A percentile compares a stretch with the other conserved stretches of the same genome.
These are phyloP conservation scores for Neocatenulostroma microsporum DNA, from an alignment of 2,329 filamentous ascomycete species.

Conservation along the genomic window DNA sequence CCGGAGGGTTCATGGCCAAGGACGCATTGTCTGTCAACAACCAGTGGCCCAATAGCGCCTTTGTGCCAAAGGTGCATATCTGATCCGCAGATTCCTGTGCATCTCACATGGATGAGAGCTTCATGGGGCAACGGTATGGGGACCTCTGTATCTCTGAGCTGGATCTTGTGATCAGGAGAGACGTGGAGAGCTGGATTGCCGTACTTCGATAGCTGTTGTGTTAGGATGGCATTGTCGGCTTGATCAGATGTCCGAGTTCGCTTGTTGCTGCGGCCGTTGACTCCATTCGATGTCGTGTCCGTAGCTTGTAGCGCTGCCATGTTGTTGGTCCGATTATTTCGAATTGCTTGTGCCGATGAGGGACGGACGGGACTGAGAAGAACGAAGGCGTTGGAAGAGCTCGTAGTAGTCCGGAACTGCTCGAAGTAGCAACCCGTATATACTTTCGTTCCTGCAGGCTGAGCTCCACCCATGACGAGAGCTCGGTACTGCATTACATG, in stretches of 20 bases:
- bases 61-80: conserved; percentile 59
- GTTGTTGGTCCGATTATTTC: too few relatives aligned
- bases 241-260: neutral
- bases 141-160: conserved; percentile 4
- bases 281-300: too few relatives aligned
- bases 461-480: too few relatives aligned
- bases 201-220: conserved; percentile 4
- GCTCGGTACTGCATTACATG: too few relatives aligned
- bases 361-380: too few relatives aligned
- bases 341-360: too few relatives aligned
- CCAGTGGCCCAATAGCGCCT: conserved; percentile 52
- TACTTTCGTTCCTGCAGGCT: too few relatives aligned
- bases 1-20: conserved; percentile 63
- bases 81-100: conserved; percentile 36
- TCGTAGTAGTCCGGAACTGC: too few relatives aligned
- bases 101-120: conserved; percentile 14
- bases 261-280: neutral
- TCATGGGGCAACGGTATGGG: conserved; percentile 6
- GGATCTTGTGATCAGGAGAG: conserved; percentile 10
- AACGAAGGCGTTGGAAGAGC: too few relatives aligned
- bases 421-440: too few relatives aligned
- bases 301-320: too few relatives aligned
- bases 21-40: conserved; percentile 44
- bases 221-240: neutral
- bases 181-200: conserved; percentile 11